Conservation (phyloP, 2,329 filamentous ascomycete genomes). For the Aureobasidium sp. region DNA sequence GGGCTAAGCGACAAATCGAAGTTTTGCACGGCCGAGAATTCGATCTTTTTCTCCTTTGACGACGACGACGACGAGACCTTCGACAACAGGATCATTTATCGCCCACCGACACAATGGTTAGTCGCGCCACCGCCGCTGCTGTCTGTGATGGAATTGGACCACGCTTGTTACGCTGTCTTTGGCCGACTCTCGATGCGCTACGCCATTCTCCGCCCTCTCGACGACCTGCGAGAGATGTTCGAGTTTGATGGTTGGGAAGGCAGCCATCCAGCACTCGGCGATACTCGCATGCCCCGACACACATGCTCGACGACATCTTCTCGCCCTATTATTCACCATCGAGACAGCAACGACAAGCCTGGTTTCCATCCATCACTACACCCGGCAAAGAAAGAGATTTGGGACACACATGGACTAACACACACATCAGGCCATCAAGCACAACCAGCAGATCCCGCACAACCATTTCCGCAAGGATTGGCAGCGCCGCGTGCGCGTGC, state of each 20-base stretch:
- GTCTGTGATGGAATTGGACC: constrained; percentile 1
- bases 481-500: constrained; percentile 96
- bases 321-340: not conserved
- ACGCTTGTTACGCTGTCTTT: not conserved
- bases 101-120: constrained; percentile 15
- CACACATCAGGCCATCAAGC: constrained; percentile 73
- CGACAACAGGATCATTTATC: constrained; percentile 11
- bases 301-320: not conserved
- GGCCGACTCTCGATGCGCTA: not conserved
- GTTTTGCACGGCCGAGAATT: not conserved
- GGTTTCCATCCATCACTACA: not conserved
- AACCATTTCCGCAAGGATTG: constrained; percentile 99
- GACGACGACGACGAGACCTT: constrained; percentile 12
- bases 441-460: constrained; percentile 97
- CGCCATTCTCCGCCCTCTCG: not conserved
- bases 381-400: not conserved
- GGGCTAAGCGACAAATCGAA: constrained; percentile 8
- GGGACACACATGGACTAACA: not conserved
- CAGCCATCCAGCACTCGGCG: not conserved
- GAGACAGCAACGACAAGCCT: not conserved
- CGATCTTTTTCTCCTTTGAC: constrained; percentile 6
- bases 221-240: not conserved
- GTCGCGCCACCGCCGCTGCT: not conserved
- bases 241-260: not conserved
- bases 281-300: not conserved